Conservation (phyloP, 495 filamentous ascomycete species). For the Hypoxylon lenormandii region DNA sequence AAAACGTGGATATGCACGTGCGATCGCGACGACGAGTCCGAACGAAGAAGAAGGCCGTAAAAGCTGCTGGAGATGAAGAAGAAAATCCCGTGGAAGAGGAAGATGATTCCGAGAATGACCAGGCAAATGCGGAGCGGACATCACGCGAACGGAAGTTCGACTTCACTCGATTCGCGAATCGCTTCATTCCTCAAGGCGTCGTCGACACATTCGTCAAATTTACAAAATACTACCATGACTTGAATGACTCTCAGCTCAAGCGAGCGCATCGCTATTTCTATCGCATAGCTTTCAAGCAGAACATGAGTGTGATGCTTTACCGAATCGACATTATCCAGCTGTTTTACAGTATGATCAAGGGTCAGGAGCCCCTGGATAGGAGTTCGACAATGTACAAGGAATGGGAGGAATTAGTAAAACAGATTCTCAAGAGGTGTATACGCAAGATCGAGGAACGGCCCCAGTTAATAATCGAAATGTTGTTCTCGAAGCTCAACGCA, state of each 20-base stretch:
- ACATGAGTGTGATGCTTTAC: conserved; percentile 87
- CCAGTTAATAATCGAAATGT: conserved; percentile 83
- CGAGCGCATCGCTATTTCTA: conserved; percentile 95
- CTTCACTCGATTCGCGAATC: conserved; percentile 82
- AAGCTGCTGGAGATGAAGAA: conserved; percentile 55
- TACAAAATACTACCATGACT: conserved; percentile 80
- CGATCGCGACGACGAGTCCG: conserved; percentile 77
- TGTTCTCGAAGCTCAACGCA: conserved; percentile 91
- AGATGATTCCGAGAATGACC: conserved; percentile 79
- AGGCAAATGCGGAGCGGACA: conserved; percentile 73
- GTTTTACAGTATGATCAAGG: conserved; percentile 92
- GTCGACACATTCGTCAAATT: conserved; percentile 90
- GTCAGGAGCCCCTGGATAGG: conserved; percentile 79
- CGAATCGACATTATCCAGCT: conserved; percentile 89
- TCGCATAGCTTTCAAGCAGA: conserved; percentile 91
- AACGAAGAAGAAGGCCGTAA: conserved; percentile 74
- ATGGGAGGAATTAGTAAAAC: conserved; percentile 89
- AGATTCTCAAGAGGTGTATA: conserved; percentile 77
- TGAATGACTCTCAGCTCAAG: conserved; percentile 86
- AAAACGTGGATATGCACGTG: conserved; percentile 92
- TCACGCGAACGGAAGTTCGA: conserved; percentile 91
- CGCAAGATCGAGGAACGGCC: conserved; percentile 86
- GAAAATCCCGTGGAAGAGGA: conserved; percentile 56
- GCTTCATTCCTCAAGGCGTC: conserved; percentile 84
- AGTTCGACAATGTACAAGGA: conserved; percentile 76